phyloP scores from a whole-genome alignment of 768 basidiomycete species.

The Mycena pura region DNA sequence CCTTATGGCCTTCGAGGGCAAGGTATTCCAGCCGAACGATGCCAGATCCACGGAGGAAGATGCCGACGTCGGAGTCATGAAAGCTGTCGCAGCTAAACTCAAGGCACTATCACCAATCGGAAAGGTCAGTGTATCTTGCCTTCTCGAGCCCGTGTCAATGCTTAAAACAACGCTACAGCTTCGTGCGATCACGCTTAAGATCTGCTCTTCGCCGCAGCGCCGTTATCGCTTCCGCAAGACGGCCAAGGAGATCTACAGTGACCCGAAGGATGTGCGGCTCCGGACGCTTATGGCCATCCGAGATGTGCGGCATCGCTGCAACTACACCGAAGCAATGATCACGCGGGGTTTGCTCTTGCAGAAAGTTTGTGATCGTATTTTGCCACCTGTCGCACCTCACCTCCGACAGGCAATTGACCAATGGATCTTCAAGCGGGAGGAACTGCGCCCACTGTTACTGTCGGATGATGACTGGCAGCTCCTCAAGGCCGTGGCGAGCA shows the following conservation, averaged over 20 bases:
- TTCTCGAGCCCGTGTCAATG: too few relatives aligned
- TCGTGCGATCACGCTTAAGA: neutral
- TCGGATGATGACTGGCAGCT: neutral
- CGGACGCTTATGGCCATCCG: neutral
- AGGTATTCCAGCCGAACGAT: conserved; percentile 6
- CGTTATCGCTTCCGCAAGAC: neutral
- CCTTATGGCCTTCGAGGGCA: conserved; percentile 25
- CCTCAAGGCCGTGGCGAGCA: neutral
- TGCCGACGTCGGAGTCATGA: neutral
- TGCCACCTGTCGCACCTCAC: neutral
- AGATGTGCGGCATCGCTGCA: conserved; percentile 20
- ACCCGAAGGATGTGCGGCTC: neutral
- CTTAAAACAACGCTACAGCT: neutral
- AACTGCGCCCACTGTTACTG: neutral
- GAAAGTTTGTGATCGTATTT: neutral
- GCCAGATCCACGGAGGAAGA: conserved; percentile 26
- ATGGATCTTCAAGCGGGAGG: conserved; percentile 1
- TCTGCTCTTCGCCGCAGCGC: conserved; percentile 10
- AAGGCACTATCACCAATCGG: neutral
- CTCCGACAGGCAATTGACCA: neutral
- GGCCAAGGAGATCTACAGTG: neutral
- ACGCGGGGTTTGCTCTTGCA: neutral
- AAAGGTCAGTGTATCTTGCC: neutral
- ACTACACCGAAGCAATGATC: conserved; percentile 12
- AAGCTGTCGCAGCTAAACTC: neutral